Evolutionary conservation across 2,329 filamentous ascomycete species (phyloP), one percentile per base, ranked within the genome.

Genomic region (Davidsoniella eucalypti): DNA sequence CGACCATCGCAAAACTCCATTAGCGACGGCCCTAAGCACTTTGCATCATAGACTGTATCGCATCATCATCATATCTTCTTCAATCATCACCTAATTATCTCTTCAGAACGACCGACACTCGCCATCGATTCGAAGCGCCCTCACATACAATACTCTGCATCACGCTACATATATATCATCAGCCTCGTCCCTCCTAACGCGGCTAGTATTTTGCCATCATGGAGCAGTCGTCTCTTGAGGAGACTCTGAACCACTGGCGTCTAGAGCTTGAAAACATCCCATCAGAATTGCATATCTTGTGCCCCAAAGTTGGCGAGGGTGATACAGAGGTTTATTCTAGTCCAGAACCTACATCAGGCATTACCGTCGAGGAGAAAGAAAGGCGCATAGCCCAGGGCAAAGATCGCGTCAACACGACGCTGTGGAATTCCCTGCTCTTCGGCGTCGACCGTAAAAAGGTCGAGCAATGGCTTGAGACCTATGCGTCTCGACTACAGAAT

Each of bases 351-450:
- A 64, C 66, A 2, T 70, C 73, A 14, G 64, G 67, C 12, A 69
- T 77, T 38, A 69, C 70, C 6, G 56, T 58, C 16, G 68, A 69
- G 7, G 69, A 74, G 55, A 80, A 78, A 59, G 60, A 66, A 45
- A 58, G 65, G 40, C 67, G 73, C 6, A 74, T 84, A 17, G 59
- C 70, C 47, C 69, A 79, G 51, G 73, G 72, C 12, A 67, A 71
- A 33, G 60, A 64, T 7, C 72, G 83, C 29, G 68, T 78, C 53
- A 69, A 80, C 54, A 70, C 76, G 29, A 78, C 80, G 47, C 78
- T 84, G 55, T 77, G 75, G 59, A 82, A 78, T 53, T 79, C 80
- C 54, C 69, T 84, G 40, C 73, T 87, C 12, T 70, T 87, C 50
- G 83, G 80, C 16, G 77, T 84, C 54, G 73, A 72, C 50, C 70